These are phyloP conservation scores for Penicillium sp. DNA, from an alignment of 2,329 filamentous ascomycete genomes.

Conservation along the genomic window DNA sequence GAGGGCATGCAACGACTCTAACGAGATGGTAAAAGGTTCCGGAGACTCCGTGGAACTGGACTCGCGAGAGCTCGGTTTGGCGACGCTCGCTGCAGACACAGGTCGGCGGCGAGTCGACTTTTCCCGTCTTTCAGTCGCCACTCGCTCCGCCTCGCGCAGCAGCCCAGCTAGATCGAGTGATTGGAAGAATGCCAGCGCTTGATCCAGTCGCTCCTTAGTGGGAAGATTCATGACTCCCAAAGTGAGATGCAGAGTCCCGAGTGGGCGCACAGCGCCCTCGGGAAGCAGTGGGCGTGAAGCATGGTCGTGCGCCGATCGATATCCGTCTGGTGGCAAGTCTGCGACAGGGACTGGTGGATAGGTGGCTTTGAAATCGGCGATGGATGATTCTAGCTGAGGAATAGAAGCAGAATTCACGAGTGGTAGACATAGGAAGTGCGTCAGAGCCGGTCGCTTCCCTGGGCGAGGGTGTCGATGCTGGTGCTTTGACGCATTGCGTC, in stretches of 20 bases:
- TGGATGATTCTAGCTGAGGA: conserved; percentile 61
- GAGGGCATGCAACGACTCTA: conserved; percentile 44
- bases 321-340: background rate
- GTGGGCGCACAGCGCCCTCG: conserved; percentile 65
- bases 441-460: conserved; percentile 36
- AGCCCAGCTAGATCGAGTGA: conserved; percentile 46
- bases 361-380: conserved; percentile 58
- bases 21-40: conserved; percentile 42
- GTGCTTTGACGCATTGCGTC: conserved; percentile 6
- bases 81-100: background rate
- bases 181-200: conserved; percentile 47
- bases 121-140: conserved; percentile 8
- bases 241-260: conserved; percentile 80
- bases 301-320: conserved; percentile 17
- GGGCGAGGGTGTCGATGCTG: conserved; percentile 11
- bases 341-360: conserved; percentile 3
- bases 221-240: conserved; percentile 79
- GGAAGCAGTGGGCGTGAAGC: conserved; percentile 54
- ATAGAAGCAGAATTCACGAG: conserved; percentile 62
- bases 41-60: background rate
- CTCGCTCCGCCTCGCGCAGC: conserved; percentile 36
- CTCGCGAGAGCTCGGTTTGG: background rate
- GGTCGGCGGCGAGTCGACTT: background rate
- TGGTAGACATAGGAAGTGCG: conserved; percentile 52
- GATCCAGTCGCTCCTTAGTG: conserved; percentile 48